Evolutionary conservation across 1,284 basidiomycete genomes (phyloP), one percentile per base, ranked within the genome.

Genomic region (Vanrija sp.): DNA sequence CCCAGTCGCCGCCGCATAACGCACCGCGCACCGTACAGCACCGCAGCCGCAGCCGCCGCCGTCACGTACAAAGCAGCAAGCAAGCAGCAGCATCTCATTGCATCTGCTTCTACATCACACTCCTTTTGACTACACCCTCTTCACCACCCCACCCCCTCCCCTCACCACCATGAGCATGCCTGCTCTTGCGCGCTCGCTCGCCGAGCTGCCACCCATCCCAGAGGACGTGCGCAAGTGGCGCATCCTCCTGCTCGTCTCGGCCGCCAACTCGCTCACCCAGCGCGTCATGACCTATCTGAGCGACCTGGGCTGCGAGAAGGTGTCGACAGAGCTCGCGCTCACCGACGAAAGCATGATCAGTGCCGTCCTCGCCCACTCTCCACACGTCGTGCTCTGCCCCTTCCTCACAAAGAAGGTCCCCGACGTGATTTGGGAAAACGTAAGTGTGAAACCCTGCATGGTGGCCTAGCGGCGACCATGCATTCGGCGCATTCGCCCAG

Each of bases 371-470:
- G 57, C 69, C 3, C 70, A 67, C 51, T 56, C 71, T 22, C 75
- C 78, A 15, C 73, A 78, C 57, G 55, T 78, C 12, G 66, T 79
- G 47, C 53, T 79, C 36, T 78, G 78, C 56, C 77, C 78, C 0
- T 79, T 78, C 61, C 63, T 79, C 56, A 78, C 76, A 4, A 76
- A 74, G 50, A 75, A 71, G 49, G 72, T 79, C 18, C 77, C 78
- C 16, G 65, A 65, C 18, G 64, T 66, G 31, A 64, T 79, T 12
- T 77, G 73, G 61, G 69, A 60, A 46, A 66, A 64, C 37, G 72
- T 73, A 54, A 62, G 72, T 62, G 19, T 62, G 19, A 10, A 31
- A 31, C 31, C 31, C 31, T 31, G 31, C 31, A 9, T 31, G 15
- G 31, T 14, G 31, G 2, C 31, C 31, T 31, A 31, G 31, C 31